Evolutionary conservation across 2,329 filamentous ascomycete species (phyloP), one percentile per base, ranked within the genome.

Genomic region (Pseudogymnoascus sp.): DNA sequence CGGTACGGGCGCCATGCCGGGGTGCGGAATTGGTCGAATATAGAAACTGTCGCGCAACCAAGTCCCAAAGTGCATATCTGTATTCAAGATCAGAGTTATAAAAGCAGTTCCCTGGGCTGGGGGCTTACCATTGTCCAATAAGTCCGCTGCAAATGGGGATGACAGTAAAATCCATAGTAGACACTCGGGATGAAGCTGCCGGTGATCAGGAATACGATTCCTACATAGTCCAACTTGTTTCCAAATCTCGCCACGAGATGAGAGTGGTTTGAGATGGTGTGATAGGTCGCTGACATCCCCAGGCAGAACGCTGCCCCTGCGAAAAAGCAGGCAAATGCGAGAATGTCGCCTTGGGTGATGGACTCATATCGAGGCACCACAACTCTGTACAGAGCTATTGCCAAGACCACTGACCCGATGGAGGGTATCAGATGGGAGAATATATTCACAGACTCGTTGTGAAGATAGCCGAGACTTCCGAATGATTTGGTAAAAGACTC

Each of bases 211-310:
- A 87, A 85, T 31, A 97, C 90, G 69, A 99, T 99, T 6, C 95
- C 95, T 4, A 93, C 85, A 74, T 99, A 97, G 74, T 99, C 95
- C 63, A 97, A 78, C 74, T 96, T 91, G 74, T 97, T 97, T 10
- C 93, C 93, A 79, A 91, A 90, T 66, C 84, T 87, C 1, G 89
- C 86, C 13, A 97, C 90, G 1, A 77, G 76, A 38, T 86, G 84
- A 16, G 90, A 95, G 75, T 99, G 95, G 68, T 97, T 96, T 21
- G 82, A 86, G 59, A 97, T 83, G 1, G 90, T 83, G 74, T 99
- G 95, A 73, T 87, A 99, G 2, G 88, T 89, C 4, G 91, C 89
- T 69, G 88, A 92, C 86, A 93, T 90, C 21, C 88, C 87, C 61
- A 95, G 78, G 70, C 90, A 93, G 35, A 85, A 71, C 29, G 86